A percentile compares a stretch with the other conserved stretches of the same genome.
Evolutionary conservation across 1,284 basidiomycete species (phyloP).

Genomic region (Garcileccinum viscosum): DNA sequence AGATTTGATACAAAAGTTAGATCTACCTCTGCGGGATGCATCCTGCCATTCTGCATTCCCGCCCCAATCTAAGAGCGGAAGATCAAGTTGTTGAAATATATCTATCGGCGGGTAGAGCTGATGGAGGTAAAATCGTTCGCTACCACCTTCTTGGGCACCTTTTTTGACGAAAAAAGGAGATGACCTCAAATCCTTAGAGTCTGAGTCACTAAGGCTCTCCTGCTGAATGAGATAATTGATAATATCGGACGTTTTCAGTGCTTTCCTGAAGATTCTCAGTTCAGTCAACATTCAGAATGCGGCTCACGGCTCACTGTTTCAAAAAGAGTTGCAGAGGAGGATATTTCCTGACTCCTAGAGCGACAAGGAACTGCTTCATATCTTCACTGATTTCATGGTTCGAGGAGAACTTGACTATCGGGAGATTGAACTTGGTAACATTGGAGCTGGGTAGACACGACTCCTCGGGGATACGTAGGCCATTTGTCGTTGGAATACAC

Average conservation of each 20-base stretch:
- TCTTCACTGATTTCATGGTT: conserved; percentile 67
- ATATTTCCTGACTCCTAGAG: conserved; percentile 83
- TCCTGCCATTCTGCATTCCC: conserved; percentile 74
- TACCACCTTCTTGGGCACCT: not conserved
- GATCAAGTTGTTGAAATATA: conserved; percentile 68
- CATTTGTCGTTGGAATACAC: conserved; percentile 83
- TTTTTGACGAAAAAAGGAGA: conserved; percentile 70
- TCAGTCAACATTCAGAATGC: not conserved
- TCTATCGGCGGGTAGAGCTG: conserved; percentile 86
- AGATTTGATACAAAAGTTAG: too few species aligned
- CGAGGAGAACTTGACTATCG: conserved; percentile 79
- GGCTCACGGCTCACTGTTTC: conserved; percentile 53
- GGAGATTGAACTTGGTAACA: conserved; percentile 59
- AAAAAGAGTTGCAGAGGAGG: conserved; percentile 85
- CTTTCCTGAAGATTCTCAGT: conserved; percentile 55
- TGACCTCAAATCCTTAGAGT: conserved; percentile 53
- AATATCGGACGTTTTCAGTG: conserved; percentile 76
- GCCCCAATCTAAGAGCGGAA: conserved; percentile 83
- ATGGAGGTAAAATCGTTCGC: conserved; percentile 48
- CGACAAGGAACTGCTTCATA: conserved; percentile 75
- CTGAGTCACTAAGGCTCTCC: conserved; percentile 34
- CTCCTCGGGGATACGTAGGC: conserved; percentile 74
- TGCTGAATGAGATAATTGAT: conserved; percentile 85
- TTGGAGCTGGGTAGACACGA: conserved; percentile 88
- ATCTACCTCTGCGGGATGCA: not conserved